Conservation (phyloP, 306 rosid species). For the Vicia villosa region DNA sequence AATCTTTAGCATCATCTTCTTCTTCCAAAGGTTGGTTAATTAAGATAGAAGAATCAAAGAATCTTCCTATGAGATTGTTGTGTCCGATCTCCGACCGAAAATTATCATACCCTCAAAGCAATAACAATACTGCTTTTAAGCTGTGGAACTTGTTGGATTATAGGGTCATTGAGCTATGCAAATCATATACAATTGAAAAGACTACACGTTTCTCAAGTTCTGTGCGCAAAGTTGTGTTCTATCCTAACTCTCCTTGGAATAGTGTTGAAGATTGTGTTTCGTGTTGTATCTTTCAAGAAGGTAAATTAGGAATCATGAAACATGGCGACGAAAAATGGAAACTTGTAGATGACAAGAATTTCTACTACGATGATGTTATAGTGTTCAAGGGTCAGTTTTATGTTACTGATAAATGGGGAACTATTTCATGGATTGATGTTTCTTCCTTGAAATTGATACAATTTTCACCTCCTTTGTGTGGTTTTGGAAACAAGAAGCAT, state of each 20-base stretch:
- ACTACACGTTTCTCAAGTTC: neutral
- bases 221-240: conserved; percentile 48
- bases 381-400: conserved; percentile 57
- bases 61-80: conserved; percentile 31
- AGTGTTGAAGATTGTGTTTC: conserved; percentile 30
- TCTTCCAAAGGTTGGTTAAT: conserved; percentile 42
- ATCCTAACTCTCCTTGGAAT: conserved; percentile 47
- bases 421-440: conserved; percentile 57
- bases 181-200: conserved; percentile 35
- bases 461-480: conserved; percentile 61
- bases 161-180: conserved; percentile 42
- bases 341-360: conserved; percentile 44
- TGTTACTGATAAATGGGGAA: conserved; percentile 72
- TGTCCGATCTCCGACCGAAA: conserved; percentile 43
- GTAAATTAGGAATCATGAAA: conserved; percentile 54
- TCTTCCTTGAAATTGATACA: conserved; percentile 47
- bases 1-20: conserved; percentile 22
- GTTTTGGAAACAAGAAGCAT: conserved; percentile 63
- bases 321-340: conserved; percentile 49
- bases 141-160: conserved; percentile 40
- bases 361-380: conserved; percentile 61
- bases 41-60: conserved; percentile 41
- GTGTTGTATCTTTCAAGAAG: conserved; percentile 45
- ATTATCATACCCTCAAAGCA: neutral
- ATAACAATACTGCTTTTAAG: neutral